Evolutionary conservation across 129 eudicot genomes (phyloP).

Genomic region (Silybum marianum): DNA sequence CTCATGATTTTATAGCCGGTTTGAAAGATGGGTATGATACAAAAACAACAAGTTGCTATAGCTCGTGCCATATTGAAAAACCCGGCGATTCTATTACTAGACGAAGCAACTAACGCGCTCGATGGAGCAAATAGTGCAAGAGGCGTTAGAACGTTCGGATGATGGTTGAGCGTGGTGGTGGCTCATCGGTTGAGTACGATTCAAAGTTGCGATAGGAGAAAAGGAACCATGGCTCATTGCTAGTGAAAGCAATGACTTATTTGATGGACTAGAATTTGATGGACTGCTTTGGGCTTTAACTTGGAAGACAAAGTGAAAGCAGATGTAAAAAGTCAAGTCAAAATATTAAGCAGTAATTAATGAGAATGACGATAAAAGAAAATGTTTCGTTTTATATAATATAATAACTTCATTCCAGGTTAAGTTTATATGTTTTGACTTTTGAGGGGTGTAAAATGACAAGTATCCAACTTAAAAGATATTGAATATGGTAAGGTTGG

Average conservation of each 20-base stretch:
- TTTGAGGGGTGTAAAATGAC: too few species aligned
- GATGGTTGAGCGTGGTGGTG: constrained; percentile 66
- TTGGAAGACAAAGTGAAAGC: too few species aligned
- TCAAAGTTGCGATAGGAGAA: constrained; percentile 52
- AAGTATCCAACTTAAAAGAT: too few species aligned
- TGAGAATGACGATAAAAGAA: too few species aligned
- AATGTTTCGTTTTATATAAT: too few species aligned
- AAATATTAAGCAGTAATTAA: too few species aligned
- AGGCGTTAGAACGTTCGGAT: constrained; percentile 59
- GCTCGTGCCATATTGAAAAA: constrained; percentile 57
- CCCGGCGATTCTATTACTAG: constrained; percentile 44
- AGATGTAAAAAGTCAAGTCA: too few species aligned
- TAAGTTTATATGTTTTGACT: too few species aligned
- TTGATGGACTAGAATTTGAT: too few species aligned
- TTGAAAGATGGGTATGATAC: constrained; percentile 61
- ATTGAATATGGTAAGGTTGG: too few species aligned
- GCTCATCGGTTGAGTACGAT: constrained; percentile 69
- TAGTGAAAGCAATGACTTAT: constrained; percentile 52
- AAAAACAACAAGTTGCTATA: constrained; percentile 56
- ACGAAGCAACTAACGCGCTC: constrained; percentile 73
- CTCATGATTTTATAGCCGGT: constrained; percentile 59
- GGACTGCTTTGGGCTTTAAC: too few species aligned
- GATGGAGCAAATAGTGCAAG: constrained; percentile 66
- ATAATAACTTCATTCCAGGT: too few species aligned
- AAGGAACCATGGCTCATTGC: constrained; percentile 56